A percentile compares a stretch with the other conserved stretches of the same genome.
These are phyloP conservation scores for Globisporangium irregulare DNA, from an alignment of 352 stramenopile genomes.

Conservation along the genomic window DNA sequence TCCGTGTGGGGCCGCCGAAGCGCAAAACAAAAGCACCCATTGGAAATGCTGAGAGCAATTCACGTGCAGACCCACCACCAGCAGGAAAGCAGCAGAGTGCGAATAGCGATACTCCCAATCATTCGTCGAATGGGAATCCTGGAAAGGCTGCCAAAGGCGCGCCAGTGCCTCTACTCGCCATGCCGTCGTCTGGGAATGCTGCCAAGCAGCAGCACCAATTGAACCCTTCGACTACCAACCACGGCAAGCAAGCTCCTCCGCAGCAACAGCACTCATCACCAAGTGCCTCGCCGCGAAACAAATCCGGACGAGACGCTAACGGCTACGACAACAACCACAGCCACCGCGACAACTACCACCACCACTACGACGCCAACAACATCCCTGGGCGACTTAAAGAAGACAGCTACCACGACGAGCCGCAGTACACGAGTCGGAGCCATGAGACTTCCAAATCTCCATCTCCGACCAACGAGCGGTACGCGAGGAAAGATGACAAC, in stretches of 20 bases:
- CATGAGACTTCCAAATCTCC: not conserved
- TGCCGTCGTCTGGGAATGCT: slow-evolving; percentile 5
- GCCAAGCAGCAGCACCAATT: slow-evolving; percentile 16
- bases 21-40: slow-evolving; percentile 25
- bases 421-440: slow-evolving; percentile 11
- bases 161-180: slow-evolving; percentile 7
- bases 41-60: not conserved
- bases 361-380: slow-evolving; percentile 21
- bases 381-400: slow-evolving; percentile 33
- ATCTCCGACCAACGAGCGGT: slow-evolving; percentile 12
- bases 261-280: slow-evolving; percentile 22
- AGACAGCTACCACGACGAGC: slow-evolving; percentile 25
- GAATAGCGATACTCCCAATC: slow-evolving; percentile 17
- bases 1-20: slow-evolving; percentile 68
- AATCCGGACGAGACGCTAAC: slow-evolving; percentile 29
- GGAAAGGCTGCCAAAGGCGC: slow-evolving; percentile 7
- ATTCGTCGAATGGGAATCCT: not conserved
- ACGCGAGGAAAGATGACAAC: slow-evolving; percentile 2
- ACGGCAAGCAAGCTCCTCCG: not conserved
- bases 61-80: not conserved
- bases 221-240: slow-evolving; percentile 9
- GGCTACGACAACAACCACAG: slow-evolving; percentile 33
- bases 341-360: slow-evolving; percentile 17
- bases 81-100: slow-evolving; percentile 13
- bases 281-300: slow-evolving; percentile 26